Evolutionary conservation across 441 rosid genomes (phyloP), one percentile per base, ranked within the genome.

Genomic region (Populus hybrid): DNA sequence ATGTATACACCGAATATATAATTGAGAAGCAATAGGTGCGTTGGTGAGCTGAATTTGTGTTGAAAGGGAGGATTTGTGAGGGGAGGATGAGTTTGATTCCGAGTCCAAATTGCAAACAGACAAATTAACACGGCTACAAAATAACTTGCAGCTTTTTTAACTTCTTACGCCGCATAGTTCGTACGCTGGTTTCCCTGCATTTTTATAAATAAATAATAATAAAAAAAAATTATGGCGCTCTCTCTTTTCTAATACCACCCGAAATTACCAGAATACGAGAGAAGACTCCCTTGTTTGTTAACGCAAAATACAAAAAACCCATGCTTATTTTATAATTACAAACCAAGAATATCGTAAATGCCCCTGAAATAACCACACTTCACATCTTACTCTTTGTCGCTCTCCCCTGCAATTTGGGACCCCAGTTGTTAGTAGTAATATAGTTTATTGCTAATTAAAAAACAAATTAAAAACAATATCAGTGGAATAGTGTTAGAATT

Each of bases 111-210:
- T 65, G 75, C 86, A 28, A 85, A 0, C 24, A 56, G 83, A 85
- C 90, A 79, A 85, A 75, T 28, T n/a, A 24, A 76, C 75, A 35
- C 28, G 63, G 31, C 77, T 71, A 53, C 82, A 31, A 72, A 75
- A 72, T 69, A 73, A 33, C 45, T 77, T 42, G 74, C 77, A 79
- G 78, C 72, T 74, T 77, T 79, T 75, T 73, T 75, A 78, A 65
- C 81, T 74, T 70, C 79, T 73, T 74, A 40, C 79, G 86, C 88
- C 88, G 87, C 88, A 85, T n/a, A 68, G 70, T 87, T 82, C 90
- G 88, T 76, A 68, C 90, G 72, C 81, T 82, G 86, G 66, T 77
- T 79, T 73, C 84, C 64, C 71, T 78, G 79, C 74, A 7, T 69
- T 33, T 23, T 6, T 3, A 23, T 45, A 45, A 45, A 12, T 9